Evolutionary conservation across 768 basidiomycete genomes (phyloP).

Genomic region (Boletus tylopilopsis): DNA sequence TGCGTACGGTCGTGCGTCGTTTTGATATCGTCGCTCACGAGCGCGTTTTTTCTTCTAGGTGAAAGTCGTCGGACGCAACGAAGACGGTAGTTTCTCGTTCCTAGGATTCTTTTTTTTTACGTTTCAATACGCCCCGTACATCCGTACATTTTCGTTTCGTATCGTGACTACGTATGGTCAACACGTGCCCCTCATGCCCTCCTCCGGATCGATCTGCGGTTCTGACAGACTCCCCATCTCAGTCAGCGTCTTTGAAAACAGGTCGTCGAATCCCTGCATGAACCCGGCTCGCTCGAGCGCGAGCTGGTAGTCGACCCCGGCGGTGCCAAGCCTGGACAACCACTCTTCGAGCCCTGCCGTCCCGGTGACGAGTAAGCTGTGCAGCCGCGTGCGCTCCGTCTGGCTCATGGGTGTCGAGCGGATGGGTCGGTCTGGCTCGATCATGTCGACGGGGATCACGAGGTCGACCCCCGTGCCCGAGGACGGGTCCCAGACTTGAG

Average conservation of each 20-base stretch:
- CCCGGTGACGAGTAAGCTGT: constrained; percentile 61
- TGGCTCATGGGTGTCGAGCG: constrained; percentile 53
- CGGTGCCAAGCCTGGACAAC: constrained; percentile 38
- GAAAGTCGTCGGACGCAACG: constrained; percentile 51
- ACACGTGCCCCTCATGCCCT: constrained; percentile 19
- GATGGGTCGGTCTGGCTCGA: constrained; percentile 22
- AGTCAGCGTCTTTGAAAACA: constrained; percentile 60
- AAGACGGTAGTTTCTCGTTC: constrained; percentile 31
- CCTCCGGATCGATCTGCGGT: constrained; percentile 16
- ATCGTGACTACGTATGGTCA: constrained; percentile 6
- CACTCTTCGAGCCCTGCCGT: constrained; percentile 66
- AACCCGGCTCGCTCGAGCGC: constrained; percentile 50
- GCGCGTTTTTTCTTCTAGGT: constrained; percentile 29
- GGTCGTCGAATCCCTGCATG: constrained; percentile 58
- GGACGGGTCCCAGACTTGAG: constrained; percentile 63
- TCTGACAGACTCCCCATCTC: constrained; percentile 49
- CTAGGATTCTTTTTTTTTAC: background rate
- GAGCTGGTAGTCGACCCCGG: constrained; percentile 27
- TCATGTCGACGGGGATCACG: constrained; percentile 36
- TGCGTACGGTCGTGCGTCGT: constrained; percentile 30
- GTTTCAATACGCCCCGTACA: constrained; percentile 3
- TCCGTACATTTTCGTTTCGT: background rate
- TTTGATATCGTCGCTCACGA: background rate
- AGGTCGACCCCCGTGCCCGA: constrained; percentile 39
- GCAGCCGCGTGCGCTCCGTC: constrained; percentile 69